These are phyloP conservation scores for Pseudopediastrum boryanum DNA, from an alignment of 139 green algal genomes.

Conservation along the genomic window DNA sequence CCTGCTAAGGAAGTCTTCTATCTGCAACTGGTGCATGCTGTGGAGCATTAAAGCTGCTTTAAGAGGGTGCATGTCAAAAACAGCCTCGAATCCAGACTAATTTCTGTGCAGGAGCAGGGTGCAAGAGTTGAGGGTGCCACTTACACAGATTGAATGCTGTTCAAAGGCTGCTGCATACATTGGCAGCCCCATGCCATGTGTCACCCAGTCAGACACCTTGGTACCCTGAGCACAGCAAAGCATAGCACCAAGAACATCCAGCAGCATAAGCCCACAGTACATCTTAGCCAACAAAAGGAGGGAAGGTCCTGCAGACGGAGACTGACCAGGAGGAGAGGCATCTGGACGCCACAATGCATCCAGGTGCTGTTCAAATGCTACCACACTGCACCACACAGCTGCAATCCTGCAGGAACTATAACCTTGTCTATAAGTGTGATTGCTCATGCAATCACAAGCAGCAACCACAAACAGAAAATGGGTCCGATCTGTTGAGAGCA, in stretches of 20 bases:
- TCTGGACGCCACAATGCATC: neutral
- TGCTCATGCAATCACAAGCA: neutral
- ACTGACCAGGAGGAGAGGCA: neutral
- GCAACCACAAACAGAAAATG: too few species aligned
- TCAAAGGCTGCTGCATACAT: conserved; percentile 58
- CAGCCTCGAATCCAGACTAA: too few species aligned
- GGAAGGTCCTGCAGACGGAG: neutral
- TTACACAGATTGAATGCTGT: conserved; percentile 52
- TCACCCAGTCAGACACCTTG: conserved; percentile 59
- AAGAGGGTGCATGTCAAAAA: too few species aligned
- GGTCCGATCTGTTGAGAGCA: too few species aligned
- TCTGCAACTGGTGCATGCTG: too few species aligned
- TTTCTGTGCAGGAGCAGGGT: neutral
- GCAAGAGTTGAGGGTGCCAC: neutral
- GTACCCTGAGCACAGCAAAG: conserved; percentile 22
- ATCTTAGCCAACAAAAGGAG: too few species aligned
- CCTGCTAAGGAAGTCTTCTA: too few species aligned
- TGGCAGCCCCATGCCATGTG: conserved; percentile 50
- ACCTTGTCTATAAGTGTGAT: neutral
- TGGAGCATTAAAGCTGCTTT: too few species aligned
- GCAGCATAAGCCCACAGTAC: neutral
- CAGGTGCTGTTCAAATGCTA: neutral
- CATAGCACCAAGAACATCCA: neutral
- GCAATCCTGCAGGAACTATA: neutral
- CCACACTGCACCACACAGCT: neutral